Evolutionary conservation across 148 eudicot genomes (phyloP).

Genomic region (Pharnaceum exiguum): DNA sequence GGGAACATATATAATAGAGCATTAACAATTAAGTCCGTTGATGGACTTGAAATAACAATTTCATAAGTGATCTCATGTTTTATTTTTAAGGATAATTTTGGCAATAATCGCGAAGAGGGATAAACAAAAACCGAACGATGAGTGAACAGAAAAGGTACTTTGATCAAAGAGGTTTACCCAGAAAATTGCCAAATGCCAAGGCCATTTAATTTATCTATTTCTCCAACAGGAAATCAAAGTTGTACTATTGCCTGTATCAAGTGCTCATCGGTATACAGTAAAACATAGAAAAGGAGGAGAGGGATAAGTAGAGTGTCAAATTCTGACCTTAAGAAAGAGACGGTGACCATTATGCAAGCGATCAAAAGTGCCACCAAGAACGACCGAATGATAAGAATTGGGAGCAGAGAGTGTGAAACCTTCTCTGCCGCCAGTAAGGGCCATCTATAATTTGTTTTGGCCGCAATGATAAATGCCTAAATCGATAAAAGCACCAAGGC

Average conservation of each 20-base stretch:
- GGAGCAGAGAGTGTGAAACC: constrained; percentile 46
- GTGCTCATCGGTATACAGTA: background rate
- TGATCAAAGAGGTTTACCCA: too few species aligned
- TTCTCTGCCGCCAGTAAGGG: constrained; percentile 3
- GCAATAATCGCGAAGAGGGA: too few species aligned
- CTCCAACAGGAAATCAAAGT: background rate
- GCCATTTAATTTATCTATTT: background rate
- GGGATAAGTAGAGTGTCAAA: background rate
- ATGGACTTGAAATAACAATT: too few species aligned
- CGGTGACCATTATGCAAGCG: constrained; percentile 93
- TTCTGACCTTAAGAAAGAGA: constrained; percentile 70
- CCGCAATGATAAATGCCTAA: too few species aligned
- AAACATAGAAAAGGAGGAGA: background rate
- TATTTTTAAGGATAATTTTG: too few species aligned
- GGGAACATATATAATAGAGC: too few species aligned
- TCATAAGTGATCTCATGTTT: too few species aligned
- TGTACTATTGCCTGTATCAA: background rate
- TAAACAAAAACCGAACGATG: too few species aligned
- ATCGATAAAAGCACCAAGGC: too few species aligned
- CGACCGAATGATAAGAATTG: constrained; percentile 57
- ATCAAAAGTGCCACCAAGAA: constrained; percentile 92
- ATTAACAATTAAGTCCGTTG: too few species aligned
- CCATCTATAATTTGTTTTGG: constrained; percentile 19
- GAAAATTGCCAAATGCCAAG: too few species aligned
- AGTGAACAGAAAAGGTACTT: too few species aligned